phyloP scores from a whole-genome alignment of 192 early-diverging fungal species.

The Coemansia sp. region DNA sequence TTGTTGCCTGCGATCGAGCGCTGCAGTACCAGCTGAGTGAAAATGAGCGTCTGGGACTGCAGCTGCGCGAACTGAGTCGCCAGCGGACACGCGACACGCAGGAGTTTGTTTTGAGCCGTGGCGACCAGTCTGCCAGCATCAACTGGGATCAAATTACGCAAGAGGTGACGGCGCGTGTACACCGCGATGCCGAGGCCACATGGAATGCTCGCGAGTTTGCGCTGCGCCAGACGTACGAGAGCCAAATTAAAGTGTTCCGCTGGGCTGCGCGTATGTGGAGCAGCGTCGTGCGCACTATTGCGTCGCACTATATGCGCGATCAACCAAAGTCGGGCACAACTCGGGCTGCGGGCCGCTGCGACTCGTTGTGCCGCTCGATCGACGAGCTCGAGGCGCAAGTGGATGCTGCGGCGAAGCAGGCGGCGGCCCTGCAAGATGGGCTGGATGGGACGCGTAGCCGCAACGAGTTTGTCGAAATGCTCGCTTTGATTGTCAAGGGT shows the following conservation, averaged over 20 bases:
- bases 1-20: slow-evolving; percentile 14
- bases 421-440: slow-evolving; percentile 7
- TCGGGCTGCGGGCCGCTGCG: not conserved
- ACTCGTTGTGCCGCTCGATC: slow-evolving; percentile 18
- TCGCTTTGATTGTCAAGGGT: slow-evolving; percentile 19
- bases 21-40: slow-evolving; percentile 24
- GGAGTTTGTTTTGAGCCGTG: slow-evolving; percentile 9
- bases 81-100: slow-evolving; percentile 5
- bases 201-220: slow-evolving; percentile 21
- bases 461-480: slow-evolving; percentile 18
- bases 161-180: slow-evolving; percentile 11
- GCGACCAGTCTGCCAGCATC: slow-evolving; percentile 13
- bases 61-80: slow-evolving; percentile 7
- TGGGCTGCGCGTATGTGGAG: slow-evolving; percentile 40
- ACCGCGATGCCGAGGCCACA: slow-evolving; percentile 12
- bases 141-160: slow-evolving; percentile 27
- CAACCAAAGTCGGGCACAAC: not conserved
- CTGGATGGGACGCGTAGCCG: slow-evolving; percentile 9
- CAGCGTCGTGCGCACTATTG: slow-evolving; percentile 17
- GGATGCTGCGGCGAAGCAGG: slow-evolving; percentile 17
- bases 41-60: slow-evolving; percentile 17
- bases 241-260: slow-evolving; percentile 28
- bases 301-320: not conserved
- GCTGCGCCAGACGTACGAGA: slow-evolving; percentile 26
- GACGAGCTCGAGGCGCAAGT: slow-evolving; percentile 29